Percentiles rank a stretch among this genome's conserved stretches.
These are phyloP conservation scores for Pichia cabralensis DNA, from an alignment of 805 yeast genomes.

Conservation along the genomic window DNA sequence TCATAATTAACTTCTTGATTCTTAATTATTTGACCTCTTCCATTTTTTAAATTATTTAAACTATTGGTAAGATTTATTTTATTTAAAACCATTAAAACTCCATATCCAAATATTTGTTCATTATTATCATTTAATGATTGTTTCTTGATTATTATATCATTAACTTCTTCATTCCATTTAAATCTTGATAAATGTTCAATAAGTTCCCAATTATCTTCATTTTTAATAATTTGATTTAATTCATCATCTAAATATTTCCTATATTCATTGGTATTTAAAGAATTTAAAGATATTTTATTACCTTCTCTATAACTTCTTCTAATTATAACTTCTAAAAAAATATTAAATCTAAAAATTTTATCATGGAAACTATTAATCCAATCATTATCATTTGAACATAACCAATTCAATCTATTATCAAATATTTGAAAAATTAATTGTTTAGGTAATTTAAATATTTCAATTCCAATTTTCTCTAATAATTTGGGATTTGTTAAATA, in stretches of 20 bases:
- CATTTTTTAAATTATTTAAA: no score
- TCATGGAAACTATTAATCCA: conserved; percentile 9
- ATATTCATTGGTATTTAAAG: conserved; percentile 1
- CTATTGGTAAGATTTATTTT: no score
- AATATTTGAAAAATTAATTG: neutral
- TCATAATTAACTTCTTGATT: neutral
- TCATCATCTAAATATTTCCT: conserved; percentile 2
- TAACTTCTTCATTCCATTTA: conserved; percentile 4
- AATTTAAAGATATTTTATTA: neutral
- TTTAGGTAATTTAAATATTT: conserved; percentile 4
- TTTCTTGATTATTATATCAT: neutral
- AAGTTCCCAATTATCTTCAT: conserved; percentile 2
- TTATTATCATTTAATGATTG: neutral
- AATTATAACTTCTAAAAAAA: conserved; percentile 10
- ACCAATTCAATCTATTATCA: conserved; percentile 3
- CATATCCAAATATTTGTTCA: conserved; percentile 4
- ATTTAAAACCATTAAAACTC: conserved; percentile 5
- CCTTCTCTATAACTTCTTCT: conserved; percentile 5
- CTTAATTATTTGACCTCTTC: no score
- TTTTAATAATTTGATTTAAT: neutral
- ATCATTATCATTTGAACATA: conserved; percentile 4
- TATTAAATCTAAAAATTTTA: conserved; percentile 6
- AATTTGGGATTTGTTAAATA: conserved; percentile 7
- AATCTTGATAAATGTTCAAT: conserved; percentile 8
- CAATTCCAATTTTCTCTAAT: conserved; percentile 4